Percentiles rank a stretch among this genome's conserved stretches.
These are phyloP conservation scores for Fusarium proliferatum DNA, from an alignment of 2,329 filamentous ascomycete species.

Conservation along the genomic window DNA sequence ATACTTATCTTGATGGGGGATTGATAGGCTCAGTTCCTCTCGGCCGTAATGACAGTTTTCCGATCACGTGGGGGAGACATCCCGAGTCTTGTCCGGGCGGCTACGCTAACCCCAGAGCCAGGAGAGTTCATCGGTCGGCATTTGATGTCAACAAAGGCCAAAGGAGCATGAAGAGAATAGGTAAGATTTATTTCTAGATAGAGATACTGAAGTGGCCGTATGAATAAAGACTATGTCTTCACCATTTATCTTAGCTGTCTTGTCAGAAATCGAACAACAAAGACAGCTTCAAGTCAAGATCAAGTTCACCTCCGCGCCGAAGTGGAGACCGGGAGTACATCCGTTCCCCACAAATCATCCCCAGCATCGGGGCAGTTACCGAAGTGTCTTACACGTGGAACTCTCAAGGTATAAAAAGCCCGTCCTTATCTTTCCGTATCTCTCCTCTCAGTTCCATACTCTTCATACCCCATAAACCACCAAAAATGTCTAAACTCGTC, in stretches of 20 bases:
- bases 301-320: not conserved
- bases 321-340: slow-evolving; percentile 19
- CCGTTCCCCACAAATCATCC: slow-evolving; percentile 19
- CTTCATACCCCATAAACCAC: not conserved
- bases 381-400: slow-evolving; percentile 4
- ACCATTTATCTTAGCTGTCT: rapidly evolving
- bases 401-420: slow-evolving; percentile 15
- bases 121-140: not conserved
- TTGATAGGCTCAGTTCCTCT: not conserved
- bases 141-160: no score
- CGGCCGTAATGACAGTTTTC: slow-evolving; percentile 8
- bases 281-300: rapidly evolving
- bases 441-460: rapidly evolving
- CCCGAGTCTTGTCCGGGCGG: not conserved
- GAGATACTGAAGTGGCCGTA: no score
- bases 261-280: not conserved
- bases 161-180: no score
- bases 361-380: slow-evolving; percentile 27
- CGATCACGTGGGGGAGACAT: slow-evolving; percentile 21
- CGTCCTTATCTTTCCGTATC: not conserved
- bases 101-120: not conserved
- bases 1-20: not conserved
- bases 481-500: slow-evolving; percentile 39
- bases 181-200: no score
- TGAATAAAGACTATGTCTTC: no score